Percentiles rank a stretch among this genome's conserved stretches.
These are phyloP conservation scores for Ceratocystis colombiana DNA, from an alignment of 2,329 filamentous ascomycete species.

Conservation along the genomic window DNA sequence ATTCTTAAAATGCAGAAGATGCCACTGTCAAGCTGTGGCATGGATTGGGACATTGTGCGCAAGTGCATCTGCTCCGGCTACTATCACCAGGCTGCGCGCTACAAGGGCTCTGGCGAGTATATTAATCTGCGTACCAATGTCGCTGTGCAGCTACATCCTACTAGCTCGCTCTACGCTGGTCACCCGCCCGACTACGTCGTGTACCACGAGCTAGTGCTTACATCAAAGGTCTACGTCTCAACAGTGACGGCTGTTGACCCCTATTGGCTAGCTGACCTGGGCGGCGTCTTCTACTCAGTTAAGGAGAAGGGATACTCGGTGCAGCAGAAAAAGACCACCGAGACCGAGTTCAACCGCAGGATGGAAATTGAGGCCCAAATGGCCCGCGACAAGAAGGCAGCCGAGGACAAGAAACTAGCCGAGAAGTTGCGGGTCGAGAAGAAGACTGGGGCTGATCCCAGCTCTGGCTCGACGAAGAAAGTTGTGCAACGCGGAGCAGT, in stretches of 20 bases:
- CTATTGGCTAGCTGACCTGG: slow-evolving; percentile 91
- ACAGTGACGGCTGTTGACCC: slow-evolving; percentile 94
- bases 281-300: slow-evolving; percentile 92
- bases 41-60: slow-evolving; percentile 91
- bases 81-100: slow-evolving; percentile 93
- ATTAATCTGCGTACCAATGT: slow-evolving; percentile 92
- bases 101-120: slow-evolving; percentile 94
- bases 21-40: slow-evolving; percentile 76
- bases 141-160: slow-evolving; percentile 88
- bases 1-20: slow-evolving; percentile 92
- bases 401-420: slow-evolving; percentile 46
- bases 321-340: slow-evolving; percentile 73
- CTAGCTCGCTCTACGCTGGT: slow-evolving; percentile 84
- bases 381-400: slow-evolving; percentile 67
- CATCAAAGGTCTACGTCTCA: slow-evolving; percentile 95
- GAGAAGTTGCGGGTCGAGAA: slow-evolving; percentile 45
- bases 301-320: slow-evolving; percentile 95
- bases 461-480: slow-evolving; percentile 40
- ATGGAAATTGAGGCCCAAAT: slow-evolving; percentile 92
- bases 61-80: slow-evolving; percentile 97
- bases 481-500: slow-evolving; percentile 53
- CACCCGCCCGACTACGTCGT: slow-evolving; percentile 95
- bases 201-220: slow-evolving; percentile 95
- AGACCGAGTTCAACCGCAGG: slow-evolving; percentile 82
- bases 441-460: slow-evolving; percentile 27